These are phyloP conservation scores for Metschnikowia amazonensis DNA, from an alignment of 805 yeast genomes.

Conservation along the genomic window DNA sequence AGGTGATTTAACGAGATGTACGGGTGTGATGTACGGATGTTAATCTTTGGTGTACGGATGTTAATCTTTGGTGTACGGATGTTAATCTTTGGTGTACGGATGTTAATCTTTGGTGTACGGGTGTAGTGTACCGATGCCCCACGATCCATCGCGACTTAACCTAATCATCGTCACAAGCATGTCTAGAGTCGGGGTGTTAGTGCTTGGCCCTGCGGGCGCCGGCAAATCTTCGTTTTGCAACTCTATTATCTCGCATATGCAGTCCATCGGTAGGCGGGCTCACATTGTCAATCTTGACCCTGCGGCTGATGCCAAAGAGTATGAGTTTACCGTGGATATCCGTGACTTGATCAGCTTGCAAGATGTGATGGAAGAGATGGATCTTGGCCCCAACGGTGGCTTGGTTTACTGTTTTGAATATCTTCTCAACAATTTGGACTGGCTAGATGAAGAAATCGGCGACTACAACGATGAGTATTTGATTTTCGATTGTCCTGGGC, in stretches of 20 bases:
- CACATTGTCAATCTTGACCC: conserved; percentile 95
- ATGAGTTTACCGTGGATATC: conserved; percentile 88
- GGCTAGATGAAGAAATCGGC: conserved; percentile 97
- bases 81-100: no score
- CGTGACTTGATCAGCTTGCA: conserved; percentile 84
- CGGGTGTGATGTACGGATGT: no score
- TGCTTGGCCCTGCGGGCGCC: conserved; percentile 96
- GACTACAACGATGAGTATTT: conserved; percentile 92
- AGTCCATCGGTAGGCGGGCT: conserved; percentile 85
- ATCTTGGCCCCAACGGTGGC: conserved; percentile 94
- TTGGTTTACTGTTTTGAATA: conserved; percentile 91
- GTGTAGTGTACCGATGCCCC: background rate
- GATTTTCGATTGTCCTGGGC: conserved; percentile 96
- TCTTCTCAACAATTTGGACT: conserved; percentile 81
- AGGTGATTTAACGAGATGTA: no score
- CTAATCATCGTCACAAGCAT: conserved; percentile 31
- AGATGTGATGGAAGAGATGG: conserved; percentile 94
- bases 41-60: no score
- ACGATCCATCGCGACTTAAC: background rate
- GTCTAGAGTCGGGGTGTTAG: conserved; percentile 94
- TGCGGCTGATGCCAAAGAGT: conserved; percentile 92
- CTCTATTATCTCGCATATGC: conserved; percentile 81
- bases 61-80: no score
- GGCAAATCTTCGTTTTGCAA: conserved; percentile 93
- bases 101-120: no score